phyloP scores from a whole-genome alignment of 202 grass and related monocot species.

The Schoenoplectus tabernaemontani region DNA sequence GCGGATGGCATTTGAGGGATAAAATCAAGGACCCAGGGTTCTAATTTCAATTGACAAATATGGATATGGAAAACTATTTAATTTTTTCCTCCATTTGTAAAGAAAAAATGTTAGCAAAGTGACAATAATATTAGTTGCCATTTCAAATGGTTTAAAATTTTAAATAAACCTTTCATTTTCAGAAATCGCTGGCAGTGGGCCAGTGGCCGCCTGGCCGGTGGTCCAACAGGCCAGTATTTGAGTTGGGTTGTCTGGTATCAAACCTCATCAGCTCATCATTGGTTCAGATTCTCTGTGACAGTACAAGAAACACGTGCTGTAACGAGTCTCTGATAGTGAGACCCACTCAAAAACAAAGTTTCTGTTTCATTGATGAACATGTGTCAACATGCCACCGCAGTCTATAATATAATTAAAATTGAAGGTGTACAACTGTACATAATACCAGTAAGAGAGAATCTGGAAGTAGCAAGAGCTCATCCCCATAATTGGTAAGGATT shows the following conservation, averaged over 20 bases:
- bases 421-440: no score
- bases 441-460: background rate
- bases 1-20: no score
- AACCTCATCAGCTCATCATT: background rate
- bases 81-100: background rate
- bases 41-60: background rate
- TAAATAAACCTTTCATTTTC: conserved; percentile 6
- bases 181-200: conserved; percentile 11
- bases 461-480: background rate
- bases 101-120: background rate
- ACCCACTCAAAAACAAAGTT: background rate
- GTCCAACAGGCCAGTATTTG: background rate
- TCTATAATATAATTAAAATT: no score
- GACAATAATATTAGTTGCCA: background rate
- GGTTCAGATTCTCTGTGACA: background rate
- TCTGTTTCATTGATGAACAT: no score
- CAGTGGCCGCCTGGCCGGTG: no score
- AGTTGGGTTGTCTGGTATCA: background rate
- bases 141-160: no score
- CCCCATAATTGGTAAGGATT: background rate
- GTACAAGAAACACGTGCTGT: no score
- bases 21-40: no score
- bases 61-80: background rate
- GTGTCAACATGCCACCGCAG: no score
- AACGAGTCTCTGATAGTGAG: background rate